phyloP scores from a whole-genome alignment of 345 rosid genomes.

The Ailanthus altissimus region DNA sequence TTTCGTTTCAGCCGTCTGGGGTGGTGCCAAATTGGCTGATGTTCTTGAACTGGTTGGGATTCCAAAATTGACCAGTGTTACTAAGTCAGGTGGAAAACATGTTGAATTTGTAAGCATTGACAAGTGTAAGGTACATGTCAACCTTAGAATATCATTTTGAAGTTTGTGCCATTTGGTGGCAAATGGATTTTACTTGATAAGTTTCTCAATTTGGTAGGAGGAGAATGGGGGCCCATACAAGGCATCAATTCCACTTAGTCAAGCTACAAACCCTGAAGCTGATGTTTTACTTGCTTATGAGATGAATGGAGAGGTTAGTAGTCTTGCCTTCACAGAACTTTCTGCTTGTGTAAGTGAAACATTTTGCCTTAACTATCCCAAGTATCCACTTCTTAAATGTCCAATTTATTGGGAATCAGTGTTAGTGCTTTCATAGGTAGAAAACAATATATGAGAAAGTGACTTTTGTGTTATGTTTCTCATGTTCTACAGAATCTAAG shows the following conservation, averaged over 20 bases:
- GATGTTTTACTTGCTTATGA: conserved; percentile 96
- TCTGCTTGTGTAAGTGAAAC: conserved; percentile 12
- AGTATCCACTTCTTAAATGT: background rate
- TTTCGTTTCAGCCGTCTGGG: conserved; percentile 71
- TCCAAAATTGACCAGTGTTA: conserved; percentile 51
- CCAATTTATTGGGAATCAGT: background rate
- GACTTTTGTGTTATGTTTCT: background rate
- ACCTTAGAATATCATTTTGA: background rate
- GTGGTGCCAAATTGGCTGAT: conserved; percentile 82
- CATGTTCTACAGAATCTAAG: background rate
- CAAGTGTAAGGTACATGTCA: conserved; percentile 72
- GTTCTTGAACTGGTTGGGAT: conserved; percentile 85
- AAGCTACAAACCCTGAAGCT: conserved; percentile 85
- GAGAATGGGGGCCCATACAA: conserved; percentile 99
- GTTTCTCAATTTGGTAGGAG: conserved; percentile 52
- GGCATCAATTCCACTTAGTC: conserved; percentile 88
- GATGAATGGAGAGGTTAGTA: conserved; percentile 93
- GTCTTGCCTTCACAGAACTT: background rate
- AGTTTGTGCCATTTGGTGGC: conserved; percentile 2
- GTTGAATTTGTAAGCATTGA: conserved; percentile 97
- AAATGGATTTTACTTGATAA: background rate
- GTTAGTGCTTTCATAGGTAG: background rate
- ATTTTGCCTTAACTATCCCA: background rate
- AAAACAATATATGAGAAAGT: background rate
- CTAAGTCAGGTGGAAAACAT: conserved; percentile 74